phyloP scores from a whole-genome alignment of 1,139 yeast genomes.

The Yamadazyma membranifaciens region DNA sequence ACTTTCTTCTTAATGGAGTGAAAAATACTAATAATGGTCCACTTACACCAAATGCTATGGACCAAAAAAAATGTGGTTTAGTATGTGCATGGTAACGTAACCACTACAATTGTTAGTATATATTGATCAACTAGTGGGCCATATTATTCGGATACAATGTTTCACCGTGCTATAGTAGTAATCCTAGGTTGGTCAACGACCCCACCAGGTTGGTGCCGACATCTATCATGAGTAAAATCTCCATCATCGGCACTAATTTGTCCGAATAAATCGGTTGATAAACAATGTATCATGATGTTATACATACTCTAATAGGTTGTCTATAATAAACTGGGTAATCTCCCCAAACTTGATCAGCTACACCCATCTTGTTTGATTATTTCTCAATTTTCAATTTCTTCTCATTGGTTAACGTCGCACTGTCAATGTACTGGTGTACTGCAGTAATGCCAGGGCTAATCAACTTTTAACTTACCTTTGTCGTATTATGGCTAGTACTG shows the following conservation, averaged over 20 bases:
- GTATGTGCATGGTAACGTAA: constrained; percentile 76
- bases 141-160: too few relatives aligned
- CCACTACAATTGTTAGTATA: constrained; percentile 46
- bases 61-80: constrained; percentile 73
- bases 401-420: constrained; percentile 6
- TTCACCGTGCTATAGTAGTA: too few relatives aligned
- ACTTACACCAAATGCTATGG: constrained; percentile 64
- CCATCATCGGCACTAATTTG: background rate
- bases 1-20: constrained; percentile 72
- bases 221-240: background rate
- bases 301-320: constrained; percentile 63
- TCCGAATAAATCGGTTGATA: background rate
- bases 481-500: too few relatives aligned
- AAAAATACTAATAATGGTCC: constrained; percentile 65
- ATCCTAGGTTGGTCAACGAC: too few relatives aligned
- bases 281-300: too few relatives aligned
- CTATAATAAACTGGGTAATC: constrained; percentile 61
- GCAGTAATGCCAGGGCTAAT: background rate
- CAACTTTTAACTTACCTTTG: background rate
- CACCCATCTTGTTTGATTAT: constrained; percentile 18
- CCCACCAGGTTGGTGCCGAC: too few relatives aligned
- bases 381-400: constrained; percentile 2
- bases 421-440: background rate
- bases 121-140: background rate
- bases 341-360: constrained; percentile 42